These are phyloP conservation scores for Calocybe gambosa DNA, from an alignment of 1,284 basidiomycete genomes.

Conservation along the genomic window DNA sequence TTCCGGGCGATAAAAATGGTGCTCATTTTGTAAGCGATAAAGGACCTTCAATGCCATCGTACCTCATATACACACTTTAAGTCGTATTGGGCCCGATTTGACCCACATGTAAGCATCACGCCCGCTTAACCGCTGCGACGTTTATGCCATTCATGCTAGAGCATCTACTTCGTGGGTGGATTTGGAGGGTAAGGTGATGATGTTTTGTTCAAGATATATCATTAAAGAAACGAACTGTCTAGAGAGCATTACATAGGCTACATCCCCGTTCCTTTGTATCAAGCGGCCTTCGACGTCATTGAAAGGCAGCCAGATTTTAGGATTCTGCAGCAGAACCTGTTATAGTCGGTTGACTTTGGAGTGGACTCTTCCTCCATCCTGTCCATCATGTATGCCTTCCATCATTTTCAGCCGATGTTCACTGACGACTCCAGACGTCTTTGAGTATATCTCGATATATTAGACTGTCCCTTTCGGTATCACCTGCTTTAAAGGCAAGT, in stretches of 20 bases:
- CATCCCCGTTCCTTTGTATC: conserved; percentile 47
- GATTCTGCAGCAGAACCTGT: background rate
- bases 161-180: conserved; percentile 61
- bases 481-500: conserved; percentile 22
- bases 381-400: background rate
- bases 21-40: conserved; percentile 36
- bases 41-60: background rate
- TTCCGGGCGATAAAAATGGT: conserved; percentile 41
- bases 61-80: conserved; percentile 16
- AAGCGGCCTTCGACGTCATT: conserved; percentile 18
- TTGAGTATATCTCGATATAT: conserved; percentile 10
- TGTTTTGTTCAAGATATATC: background rate
- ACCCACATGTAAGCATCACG: conserved; percentile 37
- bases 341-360: background rate
- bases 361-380: background rate
- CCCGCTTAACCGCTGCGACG: background rate
- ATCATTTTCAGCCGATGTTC: background rate
- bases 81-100: conserved; percentile 53
- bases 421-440: background rate
- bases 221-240: conserved; percentile 5
- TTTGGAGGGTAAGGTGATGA: conserved; percentile 49
- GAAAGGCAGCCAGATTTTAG: background rate
- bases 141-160: conserved; percentile 22
- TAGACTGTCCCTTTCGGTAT: background rate
- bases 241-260: conserved; percentile 54